A percentile compares a stretch with the other conserved stretches of the same genome.
phyloP scores from a whole-genome alignment of 768 basidiomycete genomes.

The Xanthoconium stramineum region DNA sequence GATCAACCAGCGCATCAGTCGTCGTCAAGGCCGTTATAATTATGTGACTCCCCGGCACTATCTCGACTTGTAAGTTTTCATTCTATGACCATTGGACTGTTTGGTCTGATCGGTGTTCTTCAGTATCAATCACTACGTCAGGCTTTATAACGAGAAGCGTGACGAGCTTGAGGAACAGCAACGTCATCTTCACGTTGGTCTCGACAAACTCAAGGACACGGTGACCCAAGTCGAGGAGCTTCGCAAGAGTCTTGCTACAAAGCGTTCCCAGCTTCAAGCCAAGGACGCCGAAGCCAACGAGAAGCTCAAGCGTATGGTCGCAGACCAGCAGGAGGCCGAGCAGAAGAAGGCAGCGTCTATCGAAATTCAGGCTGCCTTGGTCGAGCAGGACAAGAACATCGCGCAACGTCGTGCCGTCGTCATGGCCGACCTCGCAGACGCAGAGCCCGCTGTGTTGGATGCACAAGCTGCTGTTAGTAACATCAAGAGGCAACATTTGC shows the following conservation, averaged over 20 bases:
- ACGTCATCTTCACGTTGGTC: slow-evolving; percentile 94
- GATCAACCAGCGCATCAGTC: slow-evolving; percentile 85
- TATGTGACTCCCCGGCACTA: slow-evolving; percentile 98
- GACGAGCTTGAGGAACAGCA: slow-evolving; percentile 98
- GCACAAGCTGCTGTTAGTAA: slow-evolving; percentile 96
- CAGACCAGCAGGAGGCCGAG: slow-evolving; percentile 98
- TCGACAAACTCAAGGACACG: slow-evolving; percentile 94
- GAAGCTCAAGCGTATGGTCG: slow-evolving; percentile 96
- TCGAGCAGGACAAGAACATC: slow-evolving; percentile 87
- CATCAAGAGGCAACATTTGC: slow-evolving; percentile 92
- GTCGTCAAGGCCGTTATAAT: slow-evolving; percentile 93
- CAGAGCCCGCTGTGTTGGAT: slow-evolving; percentile 94
- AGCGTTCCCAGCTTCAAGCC: slow-evolving; percentile 86
- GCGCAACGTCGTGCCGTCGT: slow-evolving; percentile 85
- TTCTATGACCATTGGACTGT: background rate
- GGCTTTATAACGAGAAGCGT: slow-evolving; percentile 91
- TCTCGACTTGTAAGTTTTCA: slow-evolving; percentile 85
- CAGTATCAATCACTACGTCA: slow-evolving; percentile 96
- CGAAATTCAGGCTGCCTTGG: slow-evolving; percentile 90
- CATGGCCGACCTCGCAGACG: slow-evolving; percentile 93
- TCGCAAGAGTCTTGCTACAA: slow-evolving; percentile 90
- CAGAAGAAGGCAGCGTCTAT: slow-evolving; percentile 97
- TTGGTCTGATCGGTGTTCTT: slow-evolving; percentile 7
- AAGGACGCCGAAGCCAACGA: slow-evolving; percentile 96
- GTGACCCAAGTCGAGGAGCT: slow-evolving; percentile 97